Percentiles rank a stretch among this genome's conserved stretches.
phyloP scores from a whole-genome alignment of 1,139 yeast species.

The Candida smagusa region DNA sequence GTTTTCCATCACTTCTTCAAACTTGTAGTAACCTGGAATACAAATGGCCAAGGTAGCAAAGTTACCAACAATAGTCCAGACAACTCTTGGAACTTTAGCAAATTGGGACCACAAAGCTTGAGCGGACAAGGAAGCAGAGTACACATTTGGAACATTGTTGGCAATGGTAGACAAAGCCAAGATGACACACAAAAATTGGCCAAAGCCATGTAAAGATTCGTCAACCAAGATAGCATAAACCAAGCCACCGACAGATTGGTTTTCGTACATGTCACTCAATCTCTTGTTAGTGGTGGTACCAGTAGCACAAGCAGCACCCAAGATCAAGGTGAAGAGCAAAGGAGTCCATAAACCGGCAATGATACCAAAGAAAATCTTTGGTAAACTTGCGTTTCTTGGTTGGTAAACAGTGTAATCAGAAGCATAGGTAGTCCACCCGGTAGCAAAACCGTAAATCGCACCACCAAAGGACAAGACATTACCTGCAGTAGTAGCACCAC shows the following conservation, averaged over 20 bases:
- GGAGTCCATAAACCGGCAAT: slow-evolving; percentile 64
- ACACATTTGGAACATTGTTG: slow-evolving; percentile 90
- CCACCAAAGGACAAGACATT: slow-evolving; percentile 81
- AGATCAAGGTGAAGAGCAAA: slow-evolving; percentile 65
- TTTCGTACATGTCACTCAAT: slow-evolving; percentile 37
- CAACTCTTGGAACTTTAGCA: slow-evolving; percentile 69
- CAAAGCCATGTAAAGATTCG: slow-evolving; percentile 81
- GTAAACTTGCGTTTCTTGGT: slow-evolving; percentile 55
- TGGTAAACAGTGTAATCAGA: slow-evolving; percentile 91
- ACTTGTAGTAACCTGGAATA: slow-evolving; percentile 80
- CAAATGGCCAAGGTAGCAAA: slow-evolving; percentile 77
- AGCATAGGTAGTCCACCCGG: slow-evolving; percentile 95
- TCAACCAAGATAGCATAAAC: slow-evolving; percentile 73
- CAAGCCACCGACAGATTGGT: slow-evolving; percentile 74
- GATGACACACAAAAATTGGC: slow-evolving; percentile 83
- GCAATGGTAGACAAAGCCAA: slow-evolving; percentile 82
- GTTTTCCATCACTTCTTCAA: slow-evolving; percentile 69
- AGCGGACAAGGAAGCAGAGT: slow-evolving; percentile 80
- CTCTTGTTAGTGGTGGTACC: slow-evolving; percentile 45
- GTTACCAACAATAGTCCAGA: slow-evolving; percentile 79
- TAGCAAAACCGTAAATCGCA: slow-evolving; percentile 81
- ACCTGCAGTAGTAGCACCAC: slow-evolving; percentile 68
- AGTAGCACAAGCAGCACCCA: slow-evolving; percentile 87
- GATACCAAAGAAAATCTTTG: slow-evolving; percentile 62
- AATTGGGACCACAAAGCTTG: slow-evolving; percentile 79